Base-by-base conservation (phyloP, 2,329 filamentous ascomycete genomes). In the Xylariaceae sp. region DNA sequence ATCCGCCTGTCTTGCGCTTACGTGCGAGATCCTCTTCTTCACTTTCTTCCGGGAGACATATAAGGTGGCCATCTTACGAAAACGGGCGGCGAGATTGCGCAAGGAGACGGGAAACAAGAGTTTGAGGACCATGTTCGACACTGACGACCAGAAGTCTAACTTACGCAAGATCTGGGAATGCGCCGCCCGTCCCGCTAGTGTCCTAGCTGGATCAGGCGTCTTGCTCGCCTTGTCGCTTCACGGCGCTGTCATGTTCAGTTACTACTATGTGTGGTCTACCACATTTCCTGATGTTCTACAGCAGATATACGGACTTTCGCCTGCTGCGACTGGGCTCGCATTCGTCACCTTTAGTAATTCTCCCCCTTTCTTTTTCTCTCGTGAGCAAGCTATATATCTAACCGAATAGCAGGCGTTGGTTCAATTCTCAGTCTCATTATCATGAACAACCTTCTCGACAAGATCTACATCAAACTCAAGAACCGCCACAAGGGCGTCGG, bases 1-100 rank as follows among this genome's bases (percentile, higher is more conserved):
- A 58, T 75, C 77, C 7, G 78, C 76, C 1, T 73, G 66, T 0
- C 66, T 86, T 34, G 79, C 82, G 0, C 68, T 74, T 4, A 62
- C 74, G 1, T 82, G 79, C 62, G 82, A 83, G 68, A 37, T 82
- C 0, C 53, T 78, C 3, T 82, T 85, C 62, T 68, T 86, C 6
- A 72, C 73, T 0, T 78, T 73, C 65, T 84, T 82, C 66, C 72
- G 77, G 4, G 85, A 88, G 73, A 88, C 85, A 10, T 88, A 87
- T 71, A 81, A 80, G 66, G 76, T 84, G 47, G 73, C 77, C 1
- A 83, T 87, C 51, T 70, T 87, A 48, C 70, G 76, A 49, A 73
- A 74, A 2, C 72, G 77, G 55, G 80, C 73, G 4, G 69, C 68
- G 17, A 67, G 66, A 49, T 60, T 73, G 58, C 68, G 71, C 9